These are phyloP conservation scores for Leccinum pellstonianum DNA, from an alignment of 768 basidiomycete species.

Conservation along the genomic window DNA sequence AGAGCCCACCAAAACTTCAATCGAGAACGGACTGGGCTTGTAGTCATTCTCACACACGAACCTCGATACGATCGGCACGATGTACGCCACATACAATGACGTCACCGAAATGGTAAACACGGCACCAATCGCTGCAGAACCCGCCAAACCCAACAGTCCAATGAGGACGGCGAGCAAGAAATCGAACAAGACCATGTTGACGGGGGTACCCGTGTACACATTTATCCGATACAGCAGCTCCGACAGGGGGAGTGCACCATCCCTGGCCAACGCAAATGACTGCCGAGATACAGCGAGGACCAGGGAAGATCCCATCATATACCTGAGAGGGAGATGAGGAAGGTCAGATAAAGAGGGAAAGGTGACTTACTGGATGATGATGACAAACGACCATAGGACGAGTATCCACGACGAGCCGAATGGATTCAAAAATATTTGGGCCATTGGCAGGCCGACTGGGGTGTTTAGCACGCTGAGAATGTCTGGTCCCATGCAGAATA, in stretches of 20 bases:
- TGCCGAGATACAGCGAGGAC: constrained; percentile 50
- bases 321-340: constrained; percentile 24
- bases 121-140: constrained; percentile 52
- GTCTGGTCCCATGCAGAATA: constrained; percentile 57
- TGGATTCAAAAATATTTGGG: constrained; percentile 38
- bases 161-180: constrained; percentile 43
- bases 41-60: constrained; percentile 45
- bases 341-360: not conserved
- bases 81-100: constrained; percentile 43
- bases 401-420: constrained; percentile 43
- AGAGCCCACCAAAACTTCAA: constrained; percentile 37
- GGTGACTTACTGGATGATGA: too few relatives aligned
- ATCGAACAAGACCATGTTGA: constrained; percentile 57
- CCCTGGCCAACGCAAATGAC: constrained; percentile 53
- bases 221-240: constrained; percentile 47
- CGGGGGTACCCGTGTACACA: constrained; percentile 57
- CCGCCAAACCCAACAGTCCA: constrained; percentile 52
- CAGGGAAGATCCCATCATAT: constrained; percentile 43
- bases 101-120: constrained; percentile 49
- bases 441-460: constrained; percentile 36
- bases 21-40: constrained; percentile 44
- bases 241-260: constrained; percentile 60
- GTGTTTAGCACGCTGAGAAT: constrained; percentile 36
- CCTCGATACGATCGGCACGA: constrained; percentile 47
- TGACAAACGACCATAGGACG: constrained; percentile 14